Base-by-base conservation (phyloP, 768 basidiomycete species). In the Kwoniella dendrophila region DNA sequence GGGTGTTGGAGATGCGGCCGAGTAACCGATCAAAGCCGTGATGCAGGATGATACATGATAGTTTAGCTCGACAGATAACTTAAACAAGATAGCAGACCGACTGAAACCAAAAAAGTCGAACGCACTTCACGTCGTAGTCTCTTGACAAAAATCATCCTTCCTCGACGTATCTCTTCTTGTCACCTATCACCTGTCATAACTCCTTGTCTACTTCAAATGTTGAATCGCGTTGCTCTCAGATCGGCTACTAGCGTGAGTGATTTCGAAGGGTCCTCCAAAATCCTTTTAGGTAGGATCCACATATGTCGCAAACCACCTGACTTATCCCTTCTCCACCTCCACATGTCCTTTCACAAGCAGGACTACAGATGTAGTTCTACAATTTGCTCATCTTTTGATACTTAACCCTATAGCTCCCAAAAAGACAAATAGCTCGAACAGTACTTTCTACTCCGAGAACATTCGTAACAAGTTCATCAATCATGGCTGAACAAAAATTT, bases 401-500 rank as follows among this genome's bases (percentile, higher is more conserved):
- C n/a, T n/a, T 45, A 34, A 12, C 3, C 12, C 4, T 34, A 49
- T 36, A 70, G 68, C 71, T 70, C 52, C 50, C 68, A 38, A 55
- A 56, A 27, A 65, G 63, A 43, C 63, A 62, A 55, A 44, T 52
- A 30, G 36, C 63, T 41, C 51, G 60, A 47, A 56, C 59, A 38
- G 56, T 58, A 36, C 24, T 54, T 18, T 8, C 60, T 33, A 20
- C 45, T 40, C 24, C 54, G 18, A 60, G 68, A 50, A 50, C 60
- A 22, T 69, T 70, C 57, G 58, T 48, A 26, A 30, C 48, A 1
- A 52, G 59, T 7, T 53, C 73, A 24, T 36, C 55, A 44, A 63
- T 66, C 50, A 70, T 68, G 66, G 32, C 66, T 16, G 62, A 62
- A 34, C 88, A 85, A 79, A 71, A 79, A 57, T 78, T 69, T 68